These are phyloP conservation scores for Sugiyamaella paludigena DNA, from an alignment of 1,139 yeast species.

Conservation along the genomic window DNA sequence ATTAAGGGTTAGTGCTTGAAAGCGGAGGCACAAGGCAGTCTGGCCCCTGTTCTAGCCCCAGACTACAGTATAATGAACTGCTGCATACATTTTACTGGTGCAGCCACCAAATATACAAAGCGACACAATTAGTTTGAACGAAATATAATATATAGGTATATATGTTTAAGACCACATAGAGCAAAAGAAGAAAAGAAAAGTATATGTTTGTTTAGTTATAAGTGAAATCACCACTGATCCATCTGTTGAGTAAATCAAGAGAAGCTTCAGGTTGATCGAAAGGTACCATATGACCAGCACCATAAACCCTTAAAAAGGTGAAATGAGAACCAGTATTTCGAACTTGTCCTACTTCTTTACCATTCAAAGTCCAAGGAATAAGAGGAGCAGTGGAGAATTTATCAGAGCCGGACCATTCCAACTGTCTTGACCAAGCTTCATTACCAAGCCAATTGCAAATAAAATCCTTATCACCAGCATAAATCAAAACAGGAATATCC, in stretches of 20 bases:
- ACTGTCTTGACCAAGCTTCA: slow-evolving; percentile 68
- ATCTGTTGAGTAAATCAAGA: slow-evolving; percentile 72
- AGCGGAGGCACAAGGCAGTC: neutral
- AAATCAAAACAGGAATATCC: slow-evolving; percentile 71
- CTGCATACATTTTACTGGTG: too few relatives aligned
- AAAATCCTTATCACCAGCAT: slow-evolving; percentile 87
- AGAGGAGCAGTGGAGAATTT: slow-evolving; percentile 35
- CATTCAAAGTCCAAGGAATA: slow-evolving; percentile 44
- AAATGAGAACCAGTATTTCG: slow-evolving; percentile 52
- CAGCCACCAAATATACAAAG: too few relatives aligned
- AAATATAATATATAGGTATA: too few relatives aligned
- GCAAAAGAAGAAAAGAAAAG: neutral
- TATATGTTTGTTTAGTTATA: slow-evolving; percentile 13
- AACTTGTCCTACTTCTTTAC: slow-evolving; percentile 60
- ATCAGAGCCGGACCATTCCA: slow-evolving; percentile 55
- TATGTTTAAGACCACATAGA: neutral
- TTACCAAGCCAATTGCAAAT: slow-evolving; percentile 92
- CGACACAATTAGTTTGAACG: too few relatives aligned
- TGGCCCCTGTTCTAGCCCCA: too few relatives aligned
- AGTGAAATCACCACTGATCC: slow-evolving; percentile 51
- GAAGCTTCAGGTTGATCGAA: slow-evolving; percentile 75
- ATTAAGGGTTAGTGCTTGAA: too few relatives aligned
- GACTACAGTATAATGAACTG: too few relatives aligned
- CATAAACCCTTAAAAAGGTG: slow-evolving; percentile 61
- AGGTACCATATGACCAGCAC: slow-evolving; percentile 76